These are phyloP conservation scores for Paragyromitra xinjiangensis DNA, from an alignment of 495 filamentous ascomycete genomes.

Conservation along the genomic window DNA sequence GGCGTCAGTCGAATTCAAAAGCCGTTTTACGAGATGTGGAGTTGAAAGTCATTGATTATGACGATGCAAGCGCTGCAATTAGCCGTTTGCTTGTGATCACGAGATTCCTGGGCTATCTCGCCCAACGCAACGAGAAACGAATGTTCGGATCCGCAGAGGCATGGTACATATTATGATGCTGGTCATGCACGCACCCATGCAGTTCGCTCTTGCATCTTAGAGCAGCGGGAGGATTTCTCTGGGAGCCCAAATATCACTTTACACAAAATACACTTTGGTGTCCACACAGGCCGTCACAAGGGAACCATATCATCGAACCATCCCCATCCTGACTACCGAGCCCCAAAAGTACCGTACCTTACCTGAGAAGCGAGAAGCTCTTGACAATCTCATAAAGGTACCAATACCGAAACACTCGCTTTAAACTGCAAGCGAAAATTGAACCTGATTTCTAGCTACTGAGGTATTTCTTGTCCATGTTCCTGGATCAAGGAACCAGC, in stretches of 20 bases:
- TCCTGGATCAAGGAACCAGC: conserved; percentile 25
- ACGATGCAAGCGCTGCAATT: conserved; percentile 35
- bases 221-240: conserved; percentile 4
- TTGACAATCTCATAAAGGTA: conserved; percentile 18
- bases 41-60: conserved; percentile 18
- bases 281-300: conserved; percentile 1
- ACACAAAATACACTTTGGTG: conserved; percentile 24
- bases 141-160: conserved; percentile 36
- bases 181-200: conserved; percentile 30
- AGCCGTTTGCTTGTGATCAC: conserved; percentile 40
- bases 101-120: conserved; percentile 41
- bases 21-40: conserved; percentile 11
- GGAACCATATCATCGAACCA: conserved; percentile 22
- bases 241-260: conserved; percentile 19
- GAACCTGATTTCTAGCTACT: conserved; percentile 13
- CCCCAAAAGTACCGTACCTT: conserved; percentile 25
- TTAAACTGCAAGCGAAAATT: not conserved
- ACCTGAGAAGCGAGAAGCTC: conserved; percentile 34
- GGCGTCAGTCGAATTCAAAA: conserved; percentile 40
- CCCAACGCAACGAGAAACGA: conserved; percentile 23
- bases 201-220: conserved; percentile 13
- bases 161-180: conserved; percentile 41
- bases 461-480: conserved; percentile 43
- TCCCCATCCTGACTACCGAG: conserved; percentile 24
- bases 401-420: conserved; percentile 25